Evolutionary conservation across 257 asterid genomes (phyloP).

Genomic region (Plantago major): DNA sequence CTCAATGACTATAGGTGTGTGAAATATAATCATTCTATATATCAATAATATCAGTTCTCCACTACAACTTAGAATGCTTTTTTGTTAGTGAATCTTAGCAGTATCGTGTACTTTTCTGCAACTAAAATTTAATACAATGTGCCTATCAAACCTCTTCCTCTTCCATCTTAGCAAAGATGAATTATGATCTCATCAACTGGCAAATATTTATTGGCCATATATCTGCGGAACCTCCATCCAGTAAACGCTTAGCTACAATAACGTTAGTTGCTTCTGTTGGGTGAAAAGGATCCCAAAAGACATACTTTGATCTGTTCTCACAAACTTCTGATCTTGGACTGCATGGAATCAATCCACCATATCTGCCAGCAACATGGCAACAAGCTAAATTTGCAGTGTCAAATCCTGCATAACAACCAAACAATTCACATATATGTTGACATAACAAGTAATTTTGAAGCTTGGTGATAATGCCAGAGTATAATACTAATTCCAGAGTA

Average conservation of each 20-base stretch:
- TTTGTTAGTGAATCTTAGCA: no score
- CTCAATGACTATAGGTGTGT: no score
- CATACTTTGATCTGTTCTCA: slow-evolving; percentile 55
- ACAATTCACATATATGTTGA: no score
- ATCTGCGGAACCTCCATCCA: slow-evolving; percentile 44
- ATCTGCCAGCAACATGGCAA: slow-evolving; percentile 51
- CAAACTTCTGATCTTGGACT: slow-evolving; percentile 57
- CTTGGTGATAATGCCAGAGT: no score
- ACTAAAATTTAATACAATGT: no score
- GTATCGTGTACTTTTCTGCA: no score
- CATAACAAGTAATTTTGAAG: no score
- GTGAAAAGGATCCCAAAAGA: slow-evolving; percentile 82
- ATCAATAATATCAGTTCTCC: no score
- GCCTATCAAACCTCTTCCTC: no score
- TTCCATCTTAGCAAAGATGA: neutral
- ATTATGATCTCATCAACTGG: slow-evolving; percentile 27
- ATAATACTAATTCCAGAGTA: no score
- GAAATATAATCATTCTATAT: no score
- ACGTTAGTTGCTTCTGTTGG: slow-evolving; percentile 65
- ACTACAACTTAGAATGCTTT: no score
- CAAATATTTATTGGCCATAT: slow-evolving; percentile 62
- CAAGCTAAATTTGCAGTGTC: slow-evolving; percentile 56
- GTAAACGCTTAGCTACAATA: slow-evolving; percentile 44
- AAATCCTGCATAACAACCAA: slow-evolving; percentile 39
- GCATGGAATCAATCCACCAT: slow-evolving; percentile 72